These are phyloP conservation scores for Pseudocercospora musae DNA, from an alignment of 2,329 filamentous ascomycete species.

Conservation along the genomic window DNA sequence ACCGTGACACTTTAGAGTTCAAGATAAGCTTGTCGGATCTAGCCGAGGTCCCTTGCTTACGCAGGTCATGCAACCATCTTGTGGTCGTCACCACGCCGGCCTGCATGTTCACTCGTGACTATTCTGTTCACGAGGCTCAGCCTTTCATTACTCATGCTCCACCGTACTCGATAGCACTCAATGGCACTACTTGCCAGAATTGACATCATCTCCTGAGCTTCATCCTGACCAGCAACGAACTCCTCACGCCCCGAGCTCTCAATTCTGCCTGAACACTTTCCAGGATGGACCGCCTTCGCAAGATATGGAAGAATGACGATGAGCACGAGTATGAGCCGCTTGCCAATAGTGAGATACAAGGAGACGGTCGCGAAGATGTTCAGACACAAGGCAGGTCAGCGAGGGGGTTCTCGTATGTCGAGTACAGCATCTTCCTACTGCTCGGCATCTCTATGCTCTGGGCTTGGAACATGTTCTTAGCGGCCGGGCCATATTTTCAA, in stretches of 20 bases:
- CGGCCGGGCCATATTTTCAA: conserved; percentile 90
- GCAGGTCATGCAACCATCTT: neutral
- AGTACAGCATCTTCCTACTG: conserved; percentile 81
- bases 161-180: neutral
- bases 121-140: neutral
- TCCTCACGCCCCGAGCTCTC: neutral
- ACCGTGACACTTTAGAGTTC: neutral
- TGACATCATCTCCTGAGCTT: neutral
- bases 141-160: neutral
- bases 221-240: neutral
- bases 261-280: neutral
- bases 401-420: conserved; percentile 45
- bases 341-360: conserved; percentile 21
- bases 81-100: neutral
- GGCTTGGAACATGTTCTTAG: conserved; percentile 99
- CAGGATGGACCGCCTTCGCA: conserved; percentile 26
- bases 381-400: neutral
- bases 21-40: neutral
- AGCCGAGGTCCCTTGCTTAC: neutral
- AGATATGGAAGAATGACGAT: conserved; percentile 24
- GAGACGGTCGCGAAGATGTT: conserved; percentile 13
- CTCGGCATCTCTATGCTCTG: conserved; percentile 93
- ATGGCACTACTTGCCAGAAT: neutral
- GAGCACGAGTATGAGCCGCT: conserved; percentile 35
- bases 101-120: neutral